Base-by-base conservation (phyloP, 2,329 filamentous ascomycete species). In the Fusarium globosum region DNA sequence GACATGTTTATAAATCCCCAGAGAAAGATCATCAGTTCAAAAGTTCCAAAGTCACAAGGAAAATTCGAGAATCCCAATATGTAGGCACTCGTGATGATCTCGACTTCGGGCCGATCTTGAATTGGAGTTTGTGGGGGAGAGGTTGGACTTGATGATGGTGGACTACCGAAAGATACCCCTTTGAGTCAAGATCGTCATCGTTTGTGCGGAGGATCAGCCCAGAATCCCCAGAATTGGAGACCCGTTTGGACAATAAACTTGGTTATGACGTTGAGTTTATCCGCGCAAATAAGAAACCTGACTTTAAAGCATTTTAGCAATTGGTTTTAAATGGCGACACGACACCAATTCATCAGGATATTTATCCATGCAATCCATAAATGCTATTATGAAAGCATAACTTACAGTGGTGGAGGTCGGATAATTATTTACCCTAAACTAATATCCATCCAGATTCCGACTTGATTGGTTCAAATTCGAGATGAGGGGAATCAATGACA, bases 151-250 rank as follows among this genome's bases (percentile, higher is more conserved):
- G 7, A 3, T 28, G 10, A 23, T 9, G 8, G 15, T 15, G 12
- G 46, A 35, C 26, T 46, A 26, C 60, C 67, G 66, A 69, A 36
- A 46, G 62, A 49, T 53, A 53, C 67, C 38, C 67, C 46, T 48
- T 69, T 13, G 2, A 41, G 65, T 28, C 18, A 33, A 35, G 67
- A 69, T 69, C 52, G 41, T n/a, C 67, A 36, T 11, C 23, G 10
- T 48, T 65, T 21, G 21, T 65, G 66, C 26, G 67, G 66, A 69
- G 59, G 66, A 69, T 70, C 49, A 48, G 52, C 59, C 30, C 6
- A 18, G 26, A 43, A n/a, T 49, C 46, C 41, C 43, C 42, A 64
- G 39, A 35, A 23, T 60, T 59, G 36, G 53, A n/a, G 35, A 35
- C 38, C 33, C 33, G 38, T 28, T 69, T 20, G 26, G 20, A 16